phyloP scores from a whole-genome alignment of 441 rosid genomes.

The Populus hybrid region DNA sequence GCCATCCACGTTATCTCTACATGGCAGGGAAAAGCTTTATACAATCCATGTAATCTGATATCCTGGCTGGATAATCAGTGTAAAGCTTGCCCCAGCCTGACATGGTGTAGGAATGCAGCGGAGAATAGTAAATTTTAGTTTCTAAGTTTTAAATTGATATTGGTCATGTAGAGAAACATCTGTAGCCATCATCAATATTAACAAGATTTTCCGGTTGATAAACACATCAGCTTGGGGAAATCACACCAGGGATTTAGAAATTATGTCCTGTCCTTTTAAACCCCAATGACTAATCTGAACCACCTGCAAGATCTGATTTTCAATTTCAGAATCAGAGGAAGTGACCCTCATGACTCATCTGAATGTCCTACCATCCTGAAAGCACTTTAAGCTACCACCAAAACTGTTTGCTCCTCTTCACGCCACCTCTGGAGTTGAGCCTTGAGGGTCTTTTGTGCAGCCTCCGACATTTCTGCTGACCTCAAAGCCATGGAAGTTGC shows the following conservation, averaged over 20 bases:
- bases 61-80: conserved; percentile 16
- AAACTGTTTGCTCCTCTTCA: conserved; percentile 33
- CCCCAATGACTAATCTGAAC: background rate
- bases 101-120: conserved; percentile 18
- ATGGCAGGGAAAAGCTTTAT: conserved; percentile 5
- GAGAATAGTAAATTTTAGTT: conserved; percentile 13
- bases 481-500: conserved; percentile 69
- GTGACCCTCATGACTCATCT: background rate
- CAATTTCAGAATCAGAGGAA: background rate
- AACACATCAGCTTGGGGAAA: background rate
- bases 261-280: background rate
- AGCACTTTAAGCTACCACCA: conserved; percentile 19
- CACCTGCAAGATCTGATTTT: background rate
- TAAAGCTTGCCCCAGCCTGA: conserved; percentile 21
- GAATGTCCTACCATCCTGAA: background rate
- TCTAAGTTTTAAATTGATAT: background rate
- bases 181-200: background rate
- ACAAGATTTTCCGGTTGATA: background rate
- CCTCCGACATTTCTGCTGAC: conserved; percentile 64
- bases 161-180: conserved; percentile 4
- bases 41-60: conserved; percentile 7
- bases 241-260: background rate
- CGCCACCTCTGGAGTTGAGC: conserved; percentile 63
- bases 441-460: conserved; percentile 59
- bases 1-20: conserved; percentile 12